Base-by-base conservation (phyloP, 805 yeast species). In the Starmerella etchellsii region DNA sequence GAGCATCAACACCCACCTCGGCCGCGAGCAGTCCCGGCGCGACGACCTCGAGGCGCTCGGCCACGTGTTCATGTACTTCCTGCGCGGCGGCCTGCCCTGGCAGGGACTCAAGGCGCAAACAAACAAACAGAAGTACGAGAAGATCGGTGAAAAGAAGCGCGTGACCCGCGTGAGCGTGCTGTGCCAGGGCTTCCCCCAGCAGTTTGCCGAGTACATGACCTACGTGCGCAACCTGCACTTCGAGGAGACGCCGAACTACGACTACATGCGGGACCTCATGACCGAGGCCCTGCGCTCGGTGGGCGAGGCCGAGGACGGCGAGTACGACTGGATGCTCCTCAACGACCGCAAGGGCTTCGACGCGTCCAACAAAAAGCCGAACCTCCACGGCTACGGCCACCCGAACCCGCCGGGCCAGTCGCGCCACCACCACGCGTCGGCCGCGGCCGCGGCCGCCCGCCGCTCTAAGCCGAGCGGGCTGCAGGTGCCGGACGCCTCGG, bases 91-190 rank as follows among this genome's bases (percentile, higher is more conserved):
- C 44, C 68, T 91, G 56, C 98, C 98, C 47, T 91, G 98, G 98
- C 98, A 91, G 67, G 98, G 98, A 21, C 70, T 91, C 52, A 88
- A 91, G 62, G 98, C 98, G 6, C 95, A 95, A 50, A 87, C 95
- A 31, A 91, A 91, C 68, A 88, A 91, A 64, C 95, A 84, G 55
- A 91, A 91, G 65, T 91, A 91, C 63, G 97, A 91, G 61, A 87
- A 85, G 60, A 91, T 91, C 60, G 97, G 98, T 45, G 93, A 87
- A 59, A 88, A 85, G 67, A 91, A 91, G 61, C 84, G 87, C 64
- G 71, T 84, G 2, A 88, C 98, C 1, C 78, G 81, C 36, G 80
- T 87, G 46, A 73, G 71, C 52, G 96, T 84, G 51, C 68, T 91
- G 45, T 81, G 95, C 54, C 78, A 76, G 50, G 94, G 94, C 8